A percentile compares a stretch with the other conserved stretches of the same genome.
Conservation (phyloP, 2,329 filamentous ascomycete genomes). For the Blumeria hordei region DNA sequence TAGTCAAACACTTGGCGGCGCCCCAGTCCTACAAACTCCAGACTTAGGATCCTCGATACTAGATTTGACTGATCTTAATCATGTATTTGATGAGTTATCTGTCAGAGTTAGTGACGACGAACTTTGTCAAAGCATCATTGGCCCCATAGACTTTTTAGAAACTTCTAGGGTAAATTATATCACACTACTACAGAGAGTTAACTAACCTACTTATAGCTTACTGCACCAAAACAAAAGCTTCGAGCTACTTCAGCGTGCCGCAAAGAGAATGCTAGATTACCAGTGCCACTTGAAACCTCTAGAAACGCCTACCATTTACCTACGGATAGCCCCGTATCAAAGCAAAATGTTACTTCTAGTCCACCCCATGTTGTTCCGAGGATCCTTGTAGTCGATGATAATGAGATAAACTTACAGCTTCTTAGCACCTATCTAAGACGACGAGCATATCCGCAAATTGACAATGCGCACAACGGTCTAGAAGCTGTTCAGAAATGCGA, state of each 20-base stretch:
- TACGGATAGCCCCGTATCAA: no score
- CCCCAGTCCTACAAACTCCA: conserved; percentile 5
- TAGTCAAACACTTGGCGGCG: conserved; percentile 9
- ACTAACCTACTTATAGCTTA: no score
- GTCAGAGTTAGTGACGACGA: conserved; percentile 9
- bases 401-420: conserved; percentile 19
- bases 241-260: no score
- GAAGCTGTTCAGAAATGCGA: conserved; percentile 23
- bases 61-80: conserved; percentile 9
- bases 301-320: no score
- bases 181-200: no score
- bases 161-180: no score
- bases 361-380: conserved; percentile 3
- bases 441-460: conserved; percentile 17
- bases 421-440: conserved; percentile 16
- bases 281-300: neutral
- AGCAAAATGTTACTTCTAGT: neutral
- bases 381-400: conserved; percentile 20
- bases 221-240: no score
- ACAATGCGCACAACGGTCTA: conserved; percentile 22
- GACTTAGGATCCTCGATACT: conserved; percentile 1
- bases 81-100: conserved; percentile 12
- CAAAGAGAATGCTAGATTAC: neutral
- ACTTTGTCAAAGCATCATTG: conserved; percentile 14
- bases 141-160: no score